Evolutionary conservation across 1,139 yeast genomes (phyloP).

Genomic region (Debaryomyces psychrophilus): DNA sequence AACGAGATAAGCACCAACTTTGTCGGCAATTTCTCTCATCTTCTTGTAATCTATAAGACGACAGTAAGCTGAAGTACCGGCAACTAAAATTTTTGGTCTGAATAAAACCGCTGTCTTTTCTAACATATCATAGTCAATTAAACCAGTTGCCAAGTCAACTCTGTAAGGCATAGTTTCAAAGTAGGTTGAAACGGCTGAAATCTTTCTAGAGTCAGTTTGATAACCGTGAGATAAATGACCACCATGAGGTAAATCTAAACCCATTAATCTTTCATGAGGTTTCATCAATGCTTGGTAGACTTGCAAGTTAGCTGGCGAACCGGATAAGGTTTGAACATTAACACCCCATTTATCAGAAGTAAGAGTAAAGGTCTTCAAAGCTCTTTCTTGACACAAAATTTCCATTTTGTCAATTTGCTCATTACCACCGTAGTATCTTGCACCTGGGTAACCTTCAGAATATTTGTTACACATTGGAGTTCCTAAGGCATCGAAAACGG

Average conservation of each 20-base stretch:
- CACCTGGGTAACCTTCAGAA: slow-evolving; percentile 88
- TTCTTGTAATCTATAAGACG: slow-evolving; percentile 92
- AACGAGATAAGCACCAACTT: slow-evolving; percentile 92
- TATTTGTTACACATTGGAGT: slow-evolving; percentile 94
- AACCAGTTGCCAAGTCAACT: slow-evolving; percentile 85
- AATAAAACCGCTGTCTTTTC: slow-evolving; percentile 86
- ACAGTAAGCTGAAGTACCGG: slow-evolving; percentile 98
- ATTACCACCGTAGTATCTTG: slow-evolving; percentile 88
- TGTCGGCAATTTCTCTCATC: slow-evolving; percentile 96
- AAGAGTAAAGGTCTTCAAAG: slow-evolving; percentile 81
- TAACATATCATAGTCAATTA: slow-evolving; percentile 92
- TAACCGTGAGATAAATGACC: slow-evolving; percentile 98
- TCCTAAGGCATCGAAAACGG: slow-evolving; percentile 96
- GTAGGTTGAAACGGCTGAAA: slow-evolving; percentile 93
- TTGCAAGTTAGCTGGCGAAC: slow-evolving; percentile 97
- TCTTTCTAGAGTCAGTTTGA: slow-evolving; percentile 93
- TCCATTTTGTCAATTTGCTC: slow-evolving; percentile 95
- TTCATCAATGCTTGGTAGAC: slow-evolving; percentile 94
- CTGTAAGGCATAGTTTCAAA: slow-evolving; percentile 99
- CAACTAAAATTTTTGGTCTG: slow-evolving; percentile 95
- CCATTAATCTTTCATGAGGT: slow-evolving; percentile 96
- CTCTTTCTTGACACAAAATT: slow-evolving; percentile 88
- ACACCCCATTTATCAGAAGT: slow-evolving; percentile 94
- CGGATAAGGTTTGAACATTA: slow-evolving; percentile 93
- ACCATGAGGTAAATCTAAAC: slow-evolving; percentile 95